Percentiles rank a stretch among this genome's conserved stretches.
These are phyloP conservation scores for Leishmania martiniquensis DNA, from an alignment of 208 protist genomes.

Conservation along the genomic window DNA sequence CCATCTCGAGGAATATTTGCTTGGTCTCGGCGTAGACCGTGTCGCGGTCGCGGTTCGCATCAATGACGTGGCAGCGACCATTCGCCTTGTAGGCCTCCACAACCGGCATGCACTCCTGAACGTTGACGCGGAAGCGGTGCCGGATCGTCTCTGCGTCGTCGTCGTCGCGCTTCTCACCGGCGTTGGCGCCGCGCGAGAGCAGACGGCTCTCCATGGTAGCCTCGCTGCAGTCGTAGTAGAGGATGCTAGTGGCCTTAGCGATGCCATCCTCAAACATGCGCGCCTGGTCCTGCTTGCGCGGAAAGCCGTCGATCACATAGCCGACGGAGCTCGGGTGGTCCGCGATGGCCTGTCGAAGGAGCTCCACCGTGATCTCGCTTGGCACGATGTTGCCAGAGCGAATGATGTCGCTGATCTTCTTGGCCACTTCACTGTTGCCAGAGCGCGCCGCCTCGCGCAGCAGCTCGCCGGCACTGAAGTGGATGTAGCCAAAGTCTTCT, in stretches of 20 bases:
- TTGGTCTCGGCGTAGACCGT: slow-evolving; percentile 69
- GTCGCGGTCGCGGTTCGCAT: slow-evolving; percentile 64
- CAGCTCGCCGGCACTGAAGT: slow-evolving; percentile 88
- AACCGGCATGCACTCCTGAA: slow-evolving; percentile 85
- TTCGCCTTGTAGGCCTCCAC: slow-evolving; percentile 74
- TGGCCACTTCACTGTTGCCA: slow-evolving; percentile 64
- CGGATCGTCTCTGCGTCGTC: slow-evolving; percentile 81
- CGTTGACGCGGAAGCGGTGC: slow-evolving; percentile 76
- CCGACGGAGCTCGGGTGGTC: slow-evolving; percentile 61
- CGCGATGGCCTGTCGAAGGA: slow-evolving; percentile 69
- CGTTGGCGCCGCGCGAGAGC: slow-evolving; percentile 40
- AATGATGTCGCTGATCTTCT: slow-evolving; percentile 77
- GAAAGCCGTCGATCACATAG: slow-evolving; percentile 93
- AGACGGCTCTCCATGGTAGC: slow-evolving; percentile 77
- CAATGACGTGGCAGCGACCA: slow-evolving; percentile 67
- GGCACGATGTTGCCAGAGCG: slow-evolving; percentile 81
- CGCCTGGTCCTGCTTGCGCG: slow-evolving; percentile 85
- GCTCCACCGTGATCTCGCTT: slow-evolving; percentile 87
- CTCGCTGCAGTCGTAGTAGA: slow-evolving; percentile 88
- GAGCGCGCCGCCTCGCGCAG: slow-evolving; percentile 73
- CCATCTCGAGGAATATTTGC: slow-evolving; percentile 50
- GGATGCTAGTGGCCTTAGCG: slow-evolving; percentile 53
- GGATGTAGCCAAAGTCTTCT: slow-evolving; percentile 82
- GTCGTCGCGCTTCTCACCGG: slow-evolving; percentile 58
- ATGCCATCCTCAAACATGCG: slow-evolving; percentile 87